Base-by-base conservation (phyloP, 2,329 filamentous ascomycete species). In the Epichloe scottii region DNA sequence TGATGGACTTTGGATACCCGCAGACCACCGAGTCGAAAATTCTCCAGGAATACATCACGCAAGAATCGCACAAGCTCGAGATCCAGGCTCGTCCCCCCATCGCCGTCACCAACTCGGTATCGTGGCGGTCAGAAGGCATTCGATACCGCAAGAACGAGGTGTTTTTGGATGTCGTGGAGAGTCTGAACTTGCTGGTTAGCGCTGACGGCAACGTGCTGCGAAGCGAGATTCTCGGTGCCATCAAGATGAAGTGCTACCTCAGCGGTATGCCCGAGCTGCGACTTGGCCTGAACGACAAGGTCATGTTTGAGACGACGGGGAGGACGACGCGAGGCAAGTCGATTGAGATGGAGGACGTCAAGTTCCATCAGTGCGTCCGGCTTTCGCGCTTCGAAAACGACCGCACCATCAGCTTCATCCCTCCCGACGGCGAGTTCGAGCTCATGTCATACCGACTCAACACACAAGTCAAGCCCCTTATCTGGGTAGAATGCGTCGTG, bases 1-100 rank as follows among this genome's bases (percentile, higher is more conserved):
- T 98, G 93, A 98, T 98, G 93, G 93, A 98, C 71, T 98, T 98
- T 75, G 93, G 93, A 56, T 96, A 98, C 68, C 93, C 93, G 5
- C 93, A 98, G 69, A 98, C 93, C 10, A 98, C 93, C 58, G 93
- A 98, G 70, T 88, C 82, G 68, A 98, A 98, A 79, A 98, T 98
- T 67, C 74, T 98, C 54, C 93, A 98, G 70, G 93, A 98, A 74
- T 95, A 95, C 74, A 98, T 98, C 67, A 98, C 93, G 40, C 93
- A 98, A 70, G 93, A 98, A 71, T 96, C 90, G 50, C 93, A 98
- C 75, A 97, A 97, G 72, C 82, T 98, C 54, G 93, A 98, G 68
- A 84, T 97, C 53, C 91, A 96, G 71, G 91, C 93, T 35, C 84
- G 93, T 10, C 91, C 93, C 40, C 93, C 93, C 30, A 98, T 98